phyloP scores from a whole-genome alignment of 148 eudicot genomes.

The Euryodendron excelsum region DNA sequence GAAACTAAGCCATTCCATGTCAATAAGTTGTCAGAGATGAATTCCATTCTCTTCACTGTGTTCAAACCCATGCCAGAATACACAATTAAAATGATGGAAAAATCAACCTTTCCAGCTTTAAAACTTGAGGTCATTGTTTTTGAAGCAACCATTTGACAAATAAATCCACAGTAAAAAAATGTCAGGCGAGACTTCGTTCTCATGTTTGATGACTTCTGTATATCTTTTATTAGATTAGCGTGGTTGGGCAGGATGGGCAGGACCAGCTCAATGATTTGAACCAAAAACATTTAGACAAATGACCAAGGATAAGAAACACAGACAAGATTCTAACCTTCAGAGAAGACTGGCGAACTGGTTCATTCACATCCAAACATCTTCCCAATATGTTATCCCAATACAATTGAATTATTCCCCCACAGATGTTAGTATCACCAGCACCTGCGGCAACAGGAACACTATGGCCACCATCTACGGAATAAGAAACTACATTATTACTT shows the following conservation, averaged over 20 bases:
- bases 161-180: not conserved
- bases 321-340: constrained; percentile 51
- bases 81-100: not conserved
- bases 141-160: not conserved
- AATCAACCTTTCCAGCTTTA: not conserved
- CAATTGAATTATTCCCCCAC: constrained; percentile 89
- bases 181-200: not conserved
- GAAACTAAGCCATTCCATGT: not conserved
- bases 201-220: not conserved
- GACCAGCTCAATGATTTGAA: not conserved
- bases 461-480: constrained; percentile 46
- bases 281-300: not conserved
- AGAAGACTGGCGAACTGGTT: constrained; percentile 78
- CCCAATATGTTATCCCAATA: constrained; percentile 81
- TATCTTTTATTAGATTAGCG: not conserved
- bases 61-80: not conserved
- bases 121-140: not conserved
- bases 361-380: constrained; percentile 84
- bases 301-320: constrained; percentile 9
- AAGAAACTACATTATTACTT: constrained; percentile 33
- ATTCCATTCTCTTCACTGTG: no score
- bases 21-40: no score
- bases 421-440: constrained; percentile 95
- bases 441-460: constrained; percentile 97
- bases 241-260: not conserved